Conservation (phyloP, 139 green algal species). For the Chlorokybus atmophyticus region DNA sequence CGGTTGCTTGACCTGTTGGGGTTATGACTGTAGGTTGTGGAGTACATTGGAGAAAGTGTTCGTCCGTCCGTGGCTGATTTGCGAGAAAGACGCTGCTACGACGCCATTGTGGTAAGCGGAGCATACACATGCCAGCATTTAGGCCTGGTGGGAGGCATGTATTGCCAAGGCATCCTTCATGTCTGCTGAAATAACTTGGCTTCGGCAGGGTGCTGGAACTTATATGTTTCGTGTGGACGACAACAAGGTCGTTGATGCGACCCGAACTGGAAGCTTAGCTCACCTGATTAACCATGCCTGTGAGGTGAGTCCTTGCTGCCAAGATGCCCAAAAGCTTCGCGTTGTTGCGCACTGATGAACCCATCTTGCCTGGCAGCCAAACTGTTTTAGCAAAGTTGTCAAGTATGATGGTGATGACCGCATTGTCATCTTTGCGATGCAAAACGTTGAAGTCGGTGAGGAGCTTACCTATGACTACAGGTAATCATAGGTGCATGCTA, state of each 20-base stretch:
- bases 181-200: background rate
- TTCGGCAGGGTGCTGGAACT: slow-evolving; percentile 57
- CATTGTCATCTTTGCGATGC: slow-evolving; percentile 29
- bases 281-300: slow-evolving; percentile 90
- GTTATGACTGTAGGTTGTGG: too few relatives aligned
- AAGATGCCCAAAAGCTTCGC: background rate
- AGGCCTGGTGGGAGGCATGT: background rate
- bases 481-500: too few relatives aligned
- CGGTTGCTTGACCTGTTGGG: too few relatives aligned
- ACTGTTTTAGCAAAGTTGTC: slow-evolving; percentile 31
- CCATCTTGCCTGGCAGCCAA: slow-evolving; percentile 16
- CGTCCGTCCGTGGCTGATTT: slow-evolving; percentile 37
- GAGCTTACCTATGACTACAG: slow-evolving; percentile 39
- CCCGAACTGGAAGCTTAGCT: slow-evolving; percentile 50
- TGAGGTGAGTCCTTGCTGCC: slow-evolving; percentile 14
- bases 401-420: slow-evolving; percentile 14
- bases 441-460: slow-evolving; percentile 28
- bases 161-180: slow-evolving; percentile 1
- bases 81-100: slow-evolving; percentile 48
- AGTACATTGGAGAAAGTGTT: slow-evolving; percentile 54
- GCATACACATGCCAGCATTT: background rate
- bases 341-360: background rate
- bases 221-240: slow-evolving; percentile 69
- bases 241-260: slow-evolving; percentile 31
- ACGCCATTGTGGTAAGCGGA: slow-evolving; percentile 32